Evolutionary conservation across 345 rosid species (phyloP).

Genomic region (Brassica juncea): DNA sequence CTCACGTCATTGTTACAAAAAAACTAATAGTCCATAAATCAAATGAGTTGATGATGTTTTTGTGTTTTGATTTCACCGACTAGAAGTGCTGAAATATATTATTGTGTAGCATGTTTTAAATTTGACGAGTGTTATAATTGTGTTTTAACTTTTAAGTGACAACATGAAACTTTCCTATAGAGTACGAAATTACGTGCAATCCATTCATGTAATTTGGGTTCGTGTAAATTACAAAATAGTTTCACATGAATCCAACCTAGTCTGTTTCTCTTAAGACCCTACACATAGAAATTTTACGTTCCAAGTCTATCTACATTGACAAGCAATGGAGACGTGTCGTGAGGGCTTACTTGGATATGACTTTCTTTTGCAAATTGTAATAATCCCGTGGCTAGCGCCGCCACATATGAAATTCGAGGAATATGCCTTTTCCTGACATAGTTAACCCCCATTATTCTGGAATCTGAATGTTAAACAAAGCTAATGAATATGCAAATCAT

Average conservation of each 20-base stretch:
- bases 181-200: not conserved
- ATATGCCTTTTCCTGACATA: constrained; percentile 24
- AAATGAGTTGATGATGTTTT: not conserved
- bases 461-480: not conserved
- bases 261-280: not conserved
- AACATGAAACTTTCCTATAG: not conserved
- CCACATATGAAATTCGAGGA: constrained; percentile 33
- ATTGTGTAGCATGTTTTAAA: not conserved
- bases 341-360: constrained; percentile 30
- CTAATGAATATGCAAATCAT: not conserved
- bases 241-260: not conserved
- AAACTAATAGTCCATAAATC: not conserved
- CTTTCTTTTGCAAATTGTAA: constrained; percentile 23
- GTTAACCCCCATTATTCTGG: not conserved
- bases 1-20: not conserved
- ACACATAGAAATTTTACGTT: not conserved
- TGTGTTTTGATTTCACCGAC: not conserved
- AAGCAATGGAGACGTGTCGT: constrained; percentile 36
- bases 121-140: not conserved
- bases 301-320: constrained; percentile 19
- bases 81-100: not conserved
- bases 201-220: not conserved
- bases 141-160: not conserved
- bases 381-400: constrained; percentile 25
- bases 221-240: not conserved